Evolutionary conservation across 2,329 filamentous ascomycete species (phyloP), one percentile per base, ranked within the genome.

Genomic region (Phoma sp.): DNA sequence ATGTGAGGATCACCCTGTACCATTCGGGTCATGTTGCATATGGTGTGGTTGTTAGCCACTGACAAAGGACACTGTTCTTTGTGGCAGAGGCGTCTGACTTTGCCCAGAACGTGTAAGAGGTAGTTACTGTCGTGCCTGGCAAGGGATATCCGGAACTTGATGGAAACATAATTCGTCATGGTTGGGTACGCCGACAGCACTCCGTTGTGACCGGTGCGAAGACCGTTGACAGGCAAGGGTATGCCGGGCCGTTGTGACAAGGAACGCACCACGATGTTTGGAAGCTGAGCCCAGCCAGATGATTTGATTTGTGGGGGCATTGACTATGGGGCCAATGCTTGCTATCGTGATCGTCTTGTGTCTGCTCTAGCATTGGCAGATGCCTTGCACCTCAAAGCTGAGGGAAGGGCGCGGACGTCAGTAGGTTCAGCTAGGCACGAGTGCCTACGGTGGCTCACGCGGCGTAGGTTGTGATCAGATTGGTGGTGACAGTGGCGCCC

Each of bases 401-500:
- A 1, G 27, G 27, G 9, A 29, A 32, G 7, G 7, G 9, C n/a
- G 39, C 9, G 22, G 14, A 25, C 27, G 8, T 7, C 11, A 23
- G 35, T n/a, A 37, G 22, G 33, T 22, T 35, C 18, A 32, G 30
- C 39, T 13, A 30, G 10, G 25, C 25, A n/a, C 24, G 32, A 25
- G n/a, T 24, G n/a, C 18, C 22, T 41, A 23, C 4, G 2, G n/a
- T 13, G 37, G 18, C 27, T 23, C 44, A 47, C 25, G 24, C 13
- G 23, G 14, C 29, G 18, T 37, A 9, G 23, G 7, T 5, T n/a
- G 37, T 50, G 41, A 29, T 36, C 42, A 42, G 30, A 18, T 38
- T 14, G n/a, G 9, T 18, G 33, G 52, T 46, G 46, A 55, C 18
- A 40, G 46, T 46, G 52, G 42, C 41, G 37, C 24, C 27, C 36